Conservation (phyloP, 768 basidiomycete species). For the Tylopilus sp. region DNA sequence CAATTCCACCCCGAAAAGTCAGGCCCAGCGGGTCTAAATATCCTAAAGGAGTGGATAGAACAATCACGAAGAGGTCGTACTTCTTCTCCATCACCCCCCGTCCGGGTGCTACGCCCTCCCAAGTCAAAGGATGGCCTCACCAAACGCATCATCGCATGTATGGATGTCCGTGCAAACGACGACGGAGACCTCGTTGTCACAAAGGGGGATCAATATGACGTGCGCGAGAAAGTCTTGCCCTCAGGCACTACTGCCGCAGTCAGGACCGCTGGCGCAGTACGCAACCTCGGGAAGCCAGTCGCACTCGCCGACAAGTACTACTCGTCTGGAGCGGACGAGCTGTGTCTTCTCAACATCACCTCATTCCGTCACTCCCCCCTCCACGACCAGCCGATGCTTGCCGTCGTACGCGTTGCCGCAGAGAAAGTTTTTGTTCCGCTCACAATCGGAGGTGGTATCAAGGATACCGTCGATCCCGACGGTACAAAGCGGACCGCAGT, state of each 20-base stretch:
- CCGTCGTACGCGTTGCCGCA: slow-evolving; percentile 87
- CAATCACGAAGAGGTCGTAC: slow-evolving; percentile 44
- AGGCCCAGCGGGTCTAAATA: slow-evolving; percentile 76
- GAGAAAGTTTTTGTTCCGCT: slow-evolving; percentile 93
- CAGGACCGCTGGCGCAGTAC: slow-evolving; percentile 69
- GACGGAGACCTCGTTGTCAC: slow-evolving; percentile 96
- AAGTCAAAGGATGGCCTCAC: slow-evolving; percentile 66
- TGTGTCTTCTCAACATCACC: slow-evolving; percentile 98
- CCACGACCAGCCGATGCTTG: slow-evolving; percentile 96
- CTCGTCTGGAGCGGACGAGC: slow-evolving; percentile 86
- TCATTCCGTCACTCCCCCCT: slow-evolving; percentile 97
- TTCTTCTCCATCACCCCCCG: slow-evolving; percentile 22
- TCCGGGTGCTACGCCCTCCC: slow-evolving; percentile 35
- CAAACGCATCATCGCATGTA: slow-evolving; percentile 93
- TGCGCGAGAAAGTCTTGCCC: slow-evolving; percentile 69
- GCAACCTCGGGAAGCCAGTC: slow-evolving; percentile 97
- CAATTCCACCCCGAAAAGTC: slow-evolving; percentile 99
- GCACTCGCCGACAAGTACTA: slow-evolving; percentile 87
- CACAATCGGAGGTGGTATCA: slow-evolving; percentile 98
- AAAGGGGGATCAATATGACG: slow-evolving; percentile 99
- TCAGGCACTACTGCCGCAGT: slow-evolving; percentile 28
- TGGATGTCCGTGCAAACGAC: slow-evolving; percentile 97
- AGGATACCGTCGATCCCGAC: slow-evolving; percentile 93
- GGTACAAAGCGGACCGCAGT: slow-evolving; percentile 82
- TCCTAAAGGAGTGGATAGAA: slow-evolving; percentile 79